Evolutionary conservation across 257 asterid genomes (phyloP), one percentile per base, ranked within the genome.

Genomic region (Petunia secreta): DNA sequence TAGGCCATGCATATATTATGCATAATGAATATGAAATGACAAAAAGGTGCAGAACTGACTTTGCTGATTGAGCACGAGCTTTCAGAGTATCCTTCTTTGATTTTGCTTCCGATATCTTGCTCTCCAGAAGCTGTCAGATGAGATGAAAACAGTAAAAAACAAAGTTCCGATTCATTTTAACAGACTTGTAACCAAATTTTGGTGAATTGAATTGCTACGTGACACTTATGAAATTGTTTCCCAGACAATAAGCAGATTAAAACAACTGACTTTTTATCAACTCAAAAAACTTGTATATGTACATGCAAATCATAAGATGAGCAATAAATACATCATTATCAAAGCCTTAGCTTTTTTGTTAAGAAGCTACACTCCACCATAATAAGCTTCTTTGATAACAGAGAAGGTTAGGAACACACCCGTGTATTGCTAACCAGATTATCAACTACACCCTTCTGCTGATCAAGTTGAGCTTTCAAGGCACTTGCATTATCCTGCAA

Each of bases 11-110:
- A 50, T 73, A 36, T 50, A 55, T 50, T 34, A 73, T 73, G 48
- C 63, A 50, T 16, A 34, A 36, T 50, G 36, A 50, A 11, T 6
- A 50, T 73, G 78, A 68, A 38, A 63, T 1, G 6, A 44, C 57
- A 57, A 74, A 1, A 74, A 85, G 83, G 77, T 60, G 48, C 67
- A 80, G 84, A 83, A 85, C 97, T 79, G 57, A 96, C 99, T 96
- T 96, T 80, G 99, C 99, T 78, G 99, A 90, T 67, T 96, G 99
- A 63, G 99, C 99, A 68, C 99, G 92, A 54, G 99, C 98, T 94
- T 92, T 96, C 81, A 96, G 89, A 78, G 98, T 96, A 83, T 96
- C 97, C 78, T 94, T 96, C 87, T 96, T 96, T 44, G 99, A 94
- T 83, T 82, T 96, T 2, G 99, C 99, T 85, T 96, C 99, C 81